phyloP scores from a whole-genome alignment of 2,329 filamentous ascomycete species.

The Trichothecium roseum region DNA sequence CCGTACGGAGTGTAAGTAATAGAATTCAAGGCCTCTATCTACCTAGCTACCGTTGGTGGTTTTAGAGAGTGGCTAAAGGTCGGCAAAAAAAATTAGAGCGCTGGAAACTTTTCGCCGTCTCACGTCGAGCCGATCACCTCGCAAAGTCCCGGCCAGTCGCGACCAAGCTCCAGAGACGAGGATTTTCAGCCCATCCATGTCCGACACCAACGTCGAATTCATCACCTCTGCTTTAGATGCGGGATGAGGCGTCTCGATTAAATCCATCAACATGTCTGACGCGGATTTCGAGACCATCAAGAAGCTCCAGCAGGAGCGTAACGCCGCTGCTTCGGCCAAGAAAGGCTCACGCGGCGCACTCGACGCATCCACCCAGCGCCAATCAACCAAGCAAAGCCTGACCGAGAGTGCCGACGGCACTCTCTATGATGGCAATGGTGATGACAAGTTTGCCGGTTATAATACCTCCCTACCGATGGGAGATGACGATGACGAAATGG shows the following conservation, averaged over 20 bases:
- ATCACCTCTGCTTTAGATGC: conserved; percentile 27
- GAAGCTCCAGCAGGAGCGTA: conserved; percentile 87
- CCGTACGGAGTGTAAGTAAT: too few species aligned
- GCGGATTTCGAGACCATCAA: conserved; percentile 82
- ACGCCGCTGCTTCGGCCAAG: conserved; percentile 66
- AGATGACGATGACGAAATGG: conserved; percentile 72
- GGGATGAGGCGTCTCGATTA: conserved; percentile 28
- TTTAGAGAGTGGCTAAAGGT: conserved; percentile 25
- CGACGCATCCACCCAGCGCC: conserved; percentile 71
- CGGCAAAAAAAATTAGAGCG: conserved; percentile 9
- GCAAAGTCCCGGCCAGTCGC: conserved; percentile 10
- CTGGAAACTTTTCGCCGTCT: conserved; percentile 20
- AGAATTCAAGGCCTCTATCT: too few species aligned
- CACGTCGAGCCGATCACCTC: conserved; percentile 10
- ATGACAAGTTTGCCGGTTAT: conserved; percentile 81
- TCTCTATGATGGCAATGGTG: conserved; percentile 70
- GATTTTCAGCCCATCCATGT: conserved; percentile 17
- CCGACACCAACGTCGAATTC: conserved; percentile 21
- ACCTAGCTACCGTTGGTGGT: too few species aligned
- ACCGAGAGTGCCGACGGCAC: conserved; percentile 82
- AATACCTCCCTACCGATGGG: conserved; percentile 76
- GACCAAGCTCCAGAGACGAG: conserved; percentile 6
- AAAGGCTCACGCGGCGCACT: conserved; percentile 67
- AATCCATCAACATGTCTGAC: conserved; percentile 49
- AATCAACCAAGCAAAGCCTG: conserved; percentile 85